Percentiles rank a stretch among this genome's conserved stretches.
These are phyloP conservation scores for Leccinum glutinopallens DNA, from an alignment of 1,284 basidiomycete genomes.

Conservation along the genomic window DNA sequence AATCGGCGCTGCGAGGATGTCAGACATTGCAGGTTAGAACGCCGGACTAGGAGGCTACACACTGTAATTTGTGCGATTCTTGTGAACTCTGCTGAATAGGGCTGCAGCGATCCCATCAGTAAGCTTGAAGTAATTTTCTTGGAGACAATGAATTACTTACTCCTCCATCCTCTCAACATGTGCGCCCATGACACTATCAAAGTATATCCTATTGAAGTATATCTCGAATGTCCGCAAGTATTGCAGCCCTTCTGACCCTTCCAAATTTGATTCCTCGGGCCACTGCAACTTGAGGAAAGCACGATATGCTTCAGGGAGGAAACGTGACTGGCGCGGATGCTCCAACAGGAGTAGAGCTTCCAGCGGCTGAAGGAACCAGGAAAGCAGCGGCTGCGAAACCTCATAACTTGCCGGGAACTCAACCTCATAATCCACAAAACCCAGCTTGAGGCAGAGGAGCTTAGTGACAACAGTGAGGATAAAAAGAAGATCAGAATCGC, in stretches of 20 bases:
- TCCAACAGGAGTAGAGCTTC: constrained; percentile 5
- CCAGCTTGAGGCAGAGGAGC: constrained; percentile 7
- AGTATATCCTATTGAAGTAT: constrained; percentile 46
- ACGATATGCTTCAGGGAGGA: constrained; percentile 10
- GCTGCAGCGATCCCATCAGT: neutral
- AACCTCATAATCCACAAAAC: neutral
- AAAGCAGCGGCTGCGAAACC: constrained; percentile 10
- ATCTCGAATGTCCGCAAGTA: constrained; percentile 41
- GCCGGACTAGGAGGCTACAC: neutral
- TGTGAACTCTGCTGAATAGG: neutral
- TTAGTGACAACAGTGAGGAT: constrained; percentile 11
- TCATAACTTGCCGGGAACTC: neutral
- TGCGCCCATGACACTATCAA: constrained; percentile 14
- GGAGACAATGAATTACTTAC: neutral
- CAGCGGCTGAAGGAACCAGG: constrained; percentile 15
- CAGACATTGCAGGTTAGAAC: neutral
- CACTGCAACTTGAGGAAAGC: constrained; percentile 8
- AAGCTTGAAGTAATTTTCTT: neutral
- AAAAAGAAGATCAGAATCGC: constrained; percentile 13
- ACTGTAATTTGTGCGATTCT: constrained; percentile 1
- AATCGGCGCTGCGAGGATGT: neutral
- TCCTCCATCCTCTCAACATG: neutral
- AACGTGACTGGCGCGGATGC: neutral
- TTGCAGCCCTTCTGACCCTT: neutral
- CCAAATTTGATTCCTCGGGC: neutral